These are phyloP conservation scores for Amesomyces nigricolor DNA, from an alignment of 2,329 filamentous ascomycete genomes.

Conservation along the genomic window DNA sequence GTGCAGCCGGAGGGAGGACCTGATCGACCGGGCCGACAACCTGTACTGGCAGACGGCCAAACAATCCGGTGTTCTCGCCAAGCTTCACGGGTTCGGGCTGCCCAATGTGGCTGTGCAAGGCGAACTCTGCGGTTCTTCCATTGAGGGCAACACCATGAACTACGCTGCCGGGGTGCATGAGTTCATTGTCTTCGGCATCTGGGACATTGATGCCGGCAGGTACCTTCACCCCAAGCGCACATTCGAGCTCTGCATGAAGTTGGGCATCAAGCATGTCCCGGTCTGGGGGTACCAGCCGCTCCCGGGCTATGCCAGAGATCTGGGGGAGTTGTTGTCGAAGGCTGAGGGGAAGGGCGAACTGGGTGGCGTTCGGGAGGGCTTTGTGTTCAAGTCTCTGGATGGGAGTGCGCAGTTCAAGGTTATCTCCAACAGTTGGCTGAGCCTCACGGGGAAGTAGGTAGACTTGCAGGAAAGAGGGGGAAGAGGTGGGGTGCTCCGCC, in stretches of 20 bases:
- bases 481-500: too few relatives aligned
- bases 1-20: slow-evolving; percentile 5
- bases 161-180: slow-evolving; percentile 25
- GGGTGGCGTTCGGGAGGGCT: slow-evolving; percentile 28
- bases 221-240: slow-evolving; percentile 15
- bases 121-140: slow-evolving; percentile 28
- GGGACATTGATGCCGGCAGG: slow-evolving; percentile 24
- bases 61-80: slow-evolving; percentile 22
- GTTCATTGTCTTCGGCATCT: slow-evolving; percentile 28
- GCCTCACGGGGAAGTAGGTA: slow-evolving; percentile 22
- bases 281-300: slow-evolving; percentile 17
- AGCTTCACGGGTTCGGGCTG: slow-evolving; percentile 18
- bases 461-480: too few relatives aligned
- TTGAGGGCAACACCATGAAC: slow-evolving; percentile 28
- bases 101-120: slow-evolving; percentile 29
- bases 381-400: slow-evolving; percentile 28
- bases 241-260: slow-evolving; percentile 12
- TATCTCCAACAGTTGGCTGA: slow-evolving; percentile 31
- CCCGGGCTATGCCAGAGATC: slow-evolving; percentile 9
- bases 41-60: slow-evolving; percentile 27
- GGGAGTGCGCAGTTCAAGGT: slow-evolving; percentile 27
- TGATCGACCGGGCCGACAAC: slow-evolving; percentile 4
- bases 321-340: slow-evolving; percentile 26
- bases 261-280: slow-evolving; percentile 25
- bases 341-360: slow-evolving; percentile 26